Conservation (phyloP, 495 filamentous ascomycete species). For the Bacidia gigantensis region DNA sequence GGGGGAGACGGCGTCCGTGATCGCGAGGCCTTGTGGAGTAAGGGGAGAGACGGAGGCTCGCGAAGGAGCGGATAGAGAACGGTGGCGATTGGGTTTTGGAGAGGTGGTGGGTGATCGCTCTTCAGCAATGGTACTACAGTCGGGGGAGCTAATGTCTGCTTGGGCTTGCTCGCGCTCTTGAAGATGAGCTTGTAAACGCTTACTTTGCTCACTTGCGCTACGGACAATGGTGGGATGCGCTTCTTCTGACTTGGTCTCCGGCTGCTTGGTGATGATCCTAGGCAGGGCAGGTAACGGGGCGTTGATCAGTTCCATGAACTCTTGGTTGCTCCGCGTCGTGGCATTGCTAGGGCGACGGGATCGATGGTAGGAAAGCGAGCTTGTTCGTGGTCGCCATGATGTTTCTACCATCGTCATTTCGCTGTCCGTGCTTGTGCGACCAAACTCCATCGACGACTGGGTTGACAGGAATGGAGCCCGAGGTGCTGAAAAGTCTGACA, state of each 20-base stretch:
- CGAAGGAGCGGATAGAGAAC: conserved; percentile 1
- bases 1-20: background rate
- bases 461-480: conserved; percentile 16
- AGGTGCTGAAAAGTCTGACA: conserved; percentile 15
- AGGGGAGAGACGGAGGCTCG: background rate
- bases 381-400: conserved; percentile 3
- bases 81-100: conserved; percentile 4
- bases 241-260: background rate
- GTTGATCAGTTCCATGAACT: conserved; percentile 17
- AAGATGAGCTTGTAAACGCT: conserved; percentile 16
- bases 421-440: conserved; percentile 15
- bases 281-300: conserved; percentile 10
- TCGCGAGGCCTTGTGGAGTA: background rate
- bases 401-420: conserved; percentile 5
- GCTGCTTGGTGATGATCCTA: background rate
- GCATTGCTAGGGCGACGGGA: conserved; percentile 6
- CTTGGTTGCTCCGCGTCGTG: conserved; percentile 16
- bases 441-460: conserved; percentile 12
- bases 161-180: conserved; percentile 15
- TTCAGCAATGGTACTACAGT: conserved; percentile 14
- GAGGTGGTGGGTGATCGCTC: conserved; percentile 11
- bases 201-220: conserved; percentile 18
- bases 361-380: conserved; percentile 9
- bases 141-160: conserved; percentile 14
- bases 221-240: conserved; percentile 16